Percentiles rank a stretch among this genome's conserved stretches.
Evolutionary conservation across 1,139 yeast species (phyloP).

Genomic region (Kurtzmaniella quercitrusa): DNA sequence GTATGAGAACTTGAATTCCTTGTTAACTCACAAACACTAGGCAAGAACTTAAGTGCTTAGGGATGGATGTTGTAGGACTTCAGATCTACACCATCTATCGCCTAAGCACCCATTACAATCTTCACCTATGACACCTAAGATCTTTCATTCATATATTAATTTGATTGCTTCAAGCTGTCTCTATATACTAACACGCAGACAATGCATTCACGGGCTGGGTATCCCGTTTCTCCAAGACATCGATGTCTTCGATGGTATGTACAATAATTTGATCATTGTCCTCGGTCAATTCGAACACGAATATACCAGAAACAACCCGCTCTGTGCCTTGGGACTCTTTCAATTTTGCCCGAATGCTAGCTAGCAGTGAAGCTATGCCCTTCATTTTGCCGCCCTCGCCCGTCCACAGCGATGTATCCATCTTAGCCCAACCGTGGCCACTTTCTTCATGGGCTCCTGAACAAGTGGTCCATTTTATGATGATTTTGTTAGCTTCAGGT

Average conservation of each 20-base stretch:
- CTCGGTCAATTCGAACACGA: conserved; percentile 67
- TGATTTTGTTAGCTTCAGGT: conserved; percentile 46
- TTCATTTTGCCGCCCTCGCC: conserved; percentile 6
- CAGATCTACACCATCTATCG: too few relatives aligned
- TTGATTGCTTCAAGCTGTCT: background rate
- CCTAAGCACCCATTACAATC: too few relatives aligned
- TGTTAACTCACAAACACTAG: too few relatives aligned
- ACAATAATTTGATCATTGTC: conserved; percentile 55
- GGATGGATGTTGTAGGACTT: too few relatives aligned
- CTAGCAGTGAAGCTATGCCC: conserved; percentile 20
- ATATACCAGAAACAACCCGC: conserved; percentile 61
- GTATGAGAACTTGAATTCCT: too few relatives aligned
- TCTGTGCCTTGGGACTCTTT: conserved; percentile 36
- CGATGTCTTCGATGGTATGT: conserved; percentile 78
- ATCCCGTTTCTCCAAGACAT: conserved; percentile 49
- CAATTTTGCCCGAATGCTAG: conserved; percentile 26
- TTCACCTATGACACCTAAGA: too few relatives aligned
- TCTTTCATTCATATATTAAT: conserved; percentile 4
- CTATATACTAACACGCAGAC: background rate
- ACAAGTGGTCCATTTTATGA: conserved; percentile 63
- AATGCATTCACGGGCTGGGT: conserved; percentile 8
- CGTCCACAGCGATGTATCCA: conserved; percentile 23
- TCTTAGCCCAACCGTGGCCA: conserved; percentile 36
- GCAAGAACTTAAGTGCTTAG: too few relatives aligned
- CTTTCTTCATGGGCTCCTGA: conserved; percentile 23